phyloP scores from a whole-genome alignment of 2,329 filamentous ascomycete genomes.

The Hymenoscyphus repandus region DNA sequence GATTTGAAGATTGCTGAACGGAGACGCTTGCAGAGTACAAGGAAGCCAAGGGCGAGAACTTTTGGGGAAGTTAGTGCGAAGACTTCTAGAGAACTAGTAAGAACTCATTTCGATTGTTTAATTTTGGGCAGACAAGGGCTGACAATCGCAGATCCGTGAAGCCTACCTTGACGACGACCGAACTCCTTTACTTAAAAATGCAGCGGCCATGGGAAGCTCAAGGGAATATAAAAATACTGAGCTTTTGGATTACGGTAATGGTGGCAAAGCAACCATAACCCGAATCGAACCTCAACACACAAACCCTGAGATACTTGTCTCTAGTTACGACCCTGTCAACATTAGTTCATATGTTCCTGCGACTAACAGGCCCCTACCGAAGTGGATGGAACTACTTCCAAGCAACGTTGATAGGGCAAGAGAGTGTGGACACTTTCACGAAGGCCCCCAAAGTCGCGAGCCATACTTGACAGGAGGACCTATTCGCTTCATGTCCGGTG shows the following conservation, averaged over 20 bases:
- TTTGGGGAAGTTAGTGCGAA: conserved; percentile 2
- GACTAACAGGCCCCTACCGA: conserved; percentile 47
- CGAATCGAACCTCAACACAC: no score
- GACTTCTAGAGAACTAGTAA: not conserved
- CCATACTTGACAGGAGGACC: not conserved
- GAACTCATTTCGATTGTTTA: not conserved
- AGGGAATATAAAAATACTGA: conserved; percentile 16
- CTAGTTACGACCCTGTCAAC: conserved; percentile 44
- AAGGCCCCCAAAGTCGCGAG: not conserved
- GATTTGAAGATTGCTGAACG: conserved; percentile 4
- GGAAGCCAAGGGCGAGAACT: conserved; percentile 6
- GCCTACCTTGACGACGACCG: conserved; percentile 8
- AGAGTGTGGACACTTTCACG: not conserved
- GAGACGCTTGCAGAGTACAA: conserved; percentile 6
- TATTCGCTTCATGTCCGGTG: not conserved
- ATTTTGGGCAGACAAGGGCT: not conserved
- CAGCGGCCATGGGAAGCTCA: conserved; percentile 15
- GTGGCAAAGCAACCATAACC: conserved; percentile 8
- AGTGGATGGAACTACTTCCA: conserved; percentile 30
- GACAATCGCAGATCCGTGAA: no score
- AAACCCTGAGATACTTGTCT: conserved; percentile 41
- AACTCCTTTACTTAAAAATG: conserved; percentile 16
- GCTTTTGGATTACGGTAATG: conserved; percentile 9
- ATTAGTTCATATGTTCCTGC: conserved; percentile 42
- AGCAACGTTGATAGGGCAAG: conserved; percentile 20